Percentiles rank a stretch among this genome's conserved stretches.
These are phyloP conservation scores for Ceratocystis destructans DNA, from an alignment of 2,329 filamentous ascomycete species.

Conservation along the genomic window DNA sequence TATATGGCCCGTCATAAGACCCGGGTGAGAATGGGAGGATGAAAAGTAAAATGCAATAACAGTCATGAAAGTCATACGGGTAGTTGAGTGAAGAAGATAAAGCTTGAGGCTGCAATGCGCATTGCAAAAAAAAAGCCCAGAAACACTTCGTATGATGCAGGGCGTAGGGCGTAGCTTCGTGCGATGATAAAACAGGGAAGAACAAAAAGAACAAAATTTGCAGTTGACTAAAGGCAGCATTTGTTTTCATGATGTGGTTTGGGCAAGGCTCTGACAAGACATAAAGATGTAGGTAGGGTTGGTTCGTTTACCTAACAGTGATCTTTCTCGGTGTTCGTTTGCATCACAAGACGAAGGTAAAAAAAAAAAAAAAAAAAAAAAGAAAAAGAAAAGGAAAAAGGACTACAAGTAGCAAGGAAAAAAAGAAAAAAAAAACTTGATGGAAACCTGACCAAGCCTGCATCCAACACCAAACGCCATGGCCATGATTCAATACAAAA, in stretches of 20 bases:
- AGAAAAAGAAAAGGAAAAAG: background rate
- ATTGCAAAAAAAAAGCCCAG: too few species aligned
- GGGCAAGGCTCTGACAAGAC: too few species aligned
- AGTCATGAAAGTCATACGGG: background rate
- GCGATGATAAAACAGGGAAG: too few species aligned
- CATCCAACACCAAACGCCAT: constrained; percentile 14
- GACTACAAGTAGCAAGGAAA: background rate
- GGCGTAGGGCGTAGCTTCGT: too few species aligned
- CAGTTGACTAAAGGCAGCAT: too few species aligned
- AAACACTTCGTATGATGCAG: too few species aligned
- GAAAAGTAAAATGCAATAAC: background rate
- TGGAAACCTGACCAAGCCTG: constrained; percentile 3
- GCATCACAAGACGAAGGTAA: background rate
- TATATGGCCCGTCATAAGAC: too few species aligned
- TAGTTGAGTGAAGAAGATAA: background rate
- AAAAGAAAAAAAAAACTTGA: constrained; percentile 12
- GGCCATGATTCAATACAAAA: constrained; percentile 8
- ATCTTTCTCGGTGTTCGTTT: background rate
- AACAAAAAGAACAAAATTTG: too few species aligned
- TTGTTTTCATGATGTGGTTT: too few species aligned
- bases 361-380: background rate
- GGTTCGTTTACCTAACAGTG: background rate
- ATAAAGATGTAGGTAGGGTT: background rate
- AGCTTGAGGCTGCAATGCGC: too few species aligned
- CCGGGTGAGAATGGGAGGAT: background rate